A percentile compares a stretch with the other conserved stretches of the same genome.
Conservation (phyloP, 2,329 filamentous ascomycete species). For the Scedosporium apiospermum region DNA sequence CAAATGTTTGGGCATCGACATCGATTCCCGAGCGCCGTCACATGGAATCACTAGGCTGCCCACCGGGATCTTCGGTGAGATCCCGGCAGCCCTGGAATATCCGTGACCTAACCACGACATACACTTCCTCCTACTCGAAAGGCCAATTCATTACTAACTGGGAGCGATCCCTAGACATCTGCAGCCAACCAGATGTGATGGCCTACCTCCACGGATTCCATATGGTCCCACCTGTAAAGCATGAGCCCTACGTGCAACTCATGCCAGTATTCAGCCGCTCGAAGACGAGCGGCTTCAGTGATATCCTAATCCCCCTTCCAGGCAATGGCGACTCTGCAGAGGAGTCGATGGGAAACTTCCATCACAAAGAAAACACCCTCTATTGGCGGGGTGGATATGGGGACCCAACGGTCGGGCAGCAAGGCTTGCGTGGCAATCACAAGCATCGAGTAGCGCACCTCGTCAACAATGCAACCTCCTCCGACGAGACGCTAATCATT, state of each 20-base stretch:
- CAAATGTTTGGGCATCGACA: constrained; percentile 18
- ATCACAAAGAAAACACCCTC: constrained; percentile 52
- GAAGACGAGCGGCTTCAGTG: constrained; percentile 62
- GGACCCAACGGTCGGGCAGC: constrained; percentile 37
- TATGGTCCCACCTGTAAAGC: constrained; percentile 47
- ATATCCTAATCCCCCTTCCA: constrained; percentile 63
- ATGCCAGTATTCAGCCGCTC: constrained; percentile 68
- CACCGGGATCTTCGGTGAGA: constrained; percentile 19
- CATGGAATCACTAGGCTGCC: constrained; percentile 5
- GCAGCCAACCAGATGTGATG: constrained; percentile 63
- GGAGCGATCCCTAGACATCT: constrained; percentile 55
- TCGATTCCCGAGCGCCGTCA: constrained; percentile 19
- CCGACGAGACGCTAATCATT: constrained; percentile 43
- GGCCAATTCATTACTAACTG: constrained; percentile 60
- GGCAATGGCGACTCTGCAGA: constrained; percentile 31
- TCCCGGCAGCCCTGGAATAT: constrained; percentile 30
- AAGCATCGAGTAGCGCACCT: constrained; percentile 64
- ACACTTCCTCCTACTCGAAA: constrained; percentile 41
- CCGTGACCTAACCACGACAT: constrained; percentile 1
- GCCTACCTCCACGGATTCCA: constrained; percentile 66
- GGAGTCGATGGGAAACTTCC: constrained; percentile 37
- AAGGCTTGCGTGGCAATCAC: constrained; percentile 58
- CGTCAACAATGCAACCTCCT: constrained; percentile 45
- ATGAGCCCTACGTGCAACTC: constrained; percentile 53
- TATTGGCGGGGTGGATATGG: constrained; percentile 69